Evolutionary conservation across 2,329 filamentous ascomycete genomes (phyloP).

Genomic region (Ceratocystis cacaofunesta): DNA sequence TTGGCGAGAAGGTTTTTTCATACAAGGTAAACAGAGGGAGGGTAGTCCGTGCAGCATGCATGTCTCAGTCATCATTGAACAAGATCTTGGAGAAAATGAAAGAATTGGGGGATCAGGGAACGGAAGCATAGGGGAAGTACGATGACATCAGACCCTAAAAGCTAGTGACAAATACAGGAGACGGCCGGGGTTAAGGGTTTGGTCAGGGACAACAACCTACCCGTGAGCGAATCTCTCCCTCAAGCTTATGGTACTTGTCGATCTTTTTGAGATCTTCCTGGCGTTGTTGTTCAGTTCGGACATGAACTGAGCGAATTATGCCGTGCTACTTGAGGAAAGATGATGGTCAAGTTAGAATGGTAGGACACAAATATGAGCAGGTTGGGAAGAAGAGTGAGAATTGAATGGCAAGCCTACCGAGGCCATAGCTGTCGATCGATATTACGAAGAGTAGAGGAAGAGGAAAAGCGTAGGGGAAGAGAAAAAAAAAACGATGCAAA

Average conservation of each 20-base stretch:
- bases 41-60: slow-evolving; percentile 2
- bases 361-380: background rate
- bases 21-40: background rate
- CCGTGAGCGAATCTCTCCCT: slow-evolving; percentile 50
- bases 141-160: slow-evolving; percentile 5
- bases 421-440: slow-evolving; percentile 8
- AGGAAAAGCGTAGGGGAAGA: background rate
- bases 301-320: slow-evolving; percentile 51
- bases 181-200: background rate
- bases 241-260: slow-evolving; percentile 55
- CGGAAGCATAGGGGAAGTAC: background rate
- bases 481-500: no score
- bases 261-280: slow-evolving; percentile 63
- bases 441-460: background rate
- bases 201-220: slow-evolving; percentile 27
- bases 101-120: background rate
- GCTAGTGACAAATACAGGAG: background rate
- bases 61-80: background rate
- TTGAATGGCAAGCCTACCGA: slow-evolving; percentile 6
- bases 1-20: background rate
- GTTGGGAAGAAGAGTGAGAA: background rate
- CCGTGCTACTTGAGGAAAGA: slow-evolving; percentile 49
- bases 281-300: slow-evolving; percentile 53
- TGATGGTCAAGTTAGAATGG: background rate
- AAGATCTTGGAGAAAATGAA: background rate